phyloP scores from a whole-genome alignment of 192 early-diverging fungal species.

The Neocallimastix lanati region DNA sequence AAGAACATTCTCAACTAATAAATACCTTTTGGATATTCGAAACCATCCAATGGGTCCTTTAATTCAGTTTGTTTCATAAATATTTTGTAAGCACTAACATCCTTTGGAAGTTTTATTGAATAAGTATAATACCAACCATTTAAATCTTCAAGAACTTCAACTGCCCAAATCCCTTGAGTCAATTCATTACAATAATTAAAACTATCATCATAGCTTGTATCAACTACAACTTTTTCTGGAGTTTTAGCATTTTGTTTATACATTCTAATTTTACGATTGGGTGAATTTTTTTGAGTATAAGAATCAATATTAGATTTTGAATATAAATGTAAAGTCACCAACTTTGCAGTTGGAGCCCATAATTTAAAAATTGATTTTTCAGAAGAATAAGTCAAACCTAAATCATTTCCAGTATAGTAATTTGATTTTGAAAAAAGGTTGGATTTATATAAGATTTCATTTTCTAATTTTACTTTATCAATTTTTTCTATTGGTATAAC shows the following conservation, averaged over 20 bases:
- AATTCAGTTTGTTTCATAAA: not conserved
- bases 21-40: not conserved
- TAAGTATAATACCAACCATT: not conserved
- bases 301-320: not conserved
- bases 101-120: not conserved
- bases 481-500: not conserved
- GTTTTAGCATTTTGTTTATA: not conserved
- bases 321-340: not conserved
- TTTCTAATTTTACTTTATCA: not conserved
- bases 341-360: not conserved
- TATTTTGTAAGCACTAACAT: not conserved
- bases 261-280: not conserved
- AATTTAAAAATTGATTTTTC: not conserved
- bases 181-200: not conserved
- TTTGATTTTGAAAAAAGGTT: not conserved
- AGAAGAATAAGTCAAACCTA: not conserved
- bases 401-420: not conserved
- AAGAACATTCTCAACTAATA: no score
- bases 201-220: not conserved
- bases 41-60: not conserved
- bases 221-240: not conserved
- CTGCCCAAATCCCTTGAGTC: not conserved
- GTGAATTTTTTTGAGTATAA: not conserved
- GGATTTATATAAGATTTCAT: not conserved
- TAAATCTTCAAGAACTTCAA: not conserved